Conservation (phyloP, 2,329 filamentous ascomycete genomes). For the Trematosphaeria pertusa region DNA sequence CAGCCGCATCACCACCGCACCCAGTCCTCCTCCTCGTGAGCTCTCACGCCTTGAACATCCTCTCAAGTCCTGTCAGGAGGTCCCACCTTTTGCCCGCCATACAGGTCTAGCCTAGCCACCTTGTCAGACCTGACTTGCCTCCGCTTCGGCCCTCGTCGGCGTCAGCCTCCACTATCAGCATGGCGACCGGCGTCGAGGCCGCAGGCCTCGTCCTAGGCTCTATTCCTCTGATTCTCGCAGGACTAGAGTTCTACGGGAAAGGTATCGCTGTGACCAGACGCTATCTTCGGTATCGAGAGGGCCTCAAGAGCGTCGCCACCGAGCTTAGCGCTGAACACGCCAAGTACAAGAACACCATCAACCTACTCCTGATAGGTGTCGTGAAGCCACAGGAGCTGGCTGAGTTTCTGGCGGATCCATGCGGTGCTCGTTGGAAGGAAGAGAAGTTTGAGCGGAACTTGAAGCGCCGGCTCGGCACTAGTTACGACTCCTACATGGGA, state of each 20-base stretch:
- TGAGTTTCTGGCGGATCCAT: constrained; percentile 26
- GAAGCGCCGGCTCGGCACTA: constrained; percentile 17
- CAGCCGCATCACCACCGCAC: not conserved
- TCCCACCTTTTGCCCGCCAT: too few species aligned
- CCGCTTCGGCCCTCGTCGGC: too few species aligned
- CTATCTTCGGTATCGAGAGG: constrained; percentile 28
- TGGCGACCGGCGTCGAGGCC: constrained; percentile 26
- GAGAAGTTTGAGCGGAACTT: constrained; percentile 19
- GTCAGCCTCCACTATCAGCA: too few species aligned
- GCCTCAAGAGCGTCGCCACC: constrained; percentile 27
- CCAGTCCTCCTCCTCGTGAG: too few species aligned
- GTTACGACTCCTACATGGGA: constrained; percentile 23
- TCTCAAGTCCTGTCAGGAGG: too few species aligned
- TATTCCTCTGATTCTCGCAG: constrained; percentile 43
- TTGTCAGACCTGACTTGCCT: too few species aligned
- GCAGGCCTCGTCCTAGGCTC: constrained; percentile 38
- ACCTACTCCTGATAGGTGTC: constrained; percentile 28
- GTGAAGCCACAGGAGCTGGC: constrained; percentile 26
- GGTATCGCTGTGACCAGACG: constrained; percentile 38
- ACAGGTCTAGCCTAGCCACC: too few species aligned
- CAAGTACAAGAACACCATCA: constrained; percentile 38
- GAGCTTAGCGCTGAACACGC: constrained; percentile 29
- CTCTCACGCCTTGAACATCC: too few species aligned
- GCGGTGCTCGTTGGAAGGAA: constrained; percentile 29
- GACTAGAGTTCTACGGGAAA: constrained; percentile 41